Base-by-base conservation (phyloP, 2,329 filamentous ascomycete species). In the Fusarium miscanthi region DNA sequence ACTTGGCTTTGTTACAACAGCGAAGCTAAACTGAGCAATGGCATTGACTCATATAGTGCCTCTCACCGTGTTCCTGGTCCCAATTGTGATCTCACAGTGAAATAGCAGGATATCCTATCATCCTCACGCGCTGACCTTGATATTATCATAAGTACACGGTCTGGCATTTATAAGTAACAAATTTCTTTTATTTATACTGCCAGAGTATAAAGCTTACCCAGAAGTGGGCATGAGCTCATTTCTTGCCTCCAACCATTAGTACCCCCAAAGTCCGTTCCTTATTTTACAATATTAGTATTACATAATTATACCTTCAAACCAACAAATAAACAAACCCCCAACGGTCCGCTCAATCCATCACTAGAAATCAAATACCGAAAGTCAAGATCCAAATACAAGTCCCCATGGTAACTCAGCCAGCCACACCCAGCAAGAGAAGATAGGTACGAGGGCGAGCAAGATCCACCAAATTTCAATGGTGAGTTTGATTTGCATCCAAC, bases 401-500 rank as follows among this genome's bases (percentile, higher is more conserved):
- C 11, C 42, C 72, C 58, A 74, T 17, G 74, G 37, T 31, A 77
- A 40, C 42, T 79, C 77, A n/a, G 58, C 54, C 23, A 78, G 30
- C 76, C 82, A 84, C 5, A 81, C 57, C 81, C 80, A 84, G n/a
- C 79, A 82, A 30, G 81, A 77, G 2, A 84, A 31, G 13, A 85
- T 62, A 2, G 85, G 82, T 25, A 85, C 41, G 12, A 85, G 49
- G 6, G 84, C 83, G 31, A 88, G 64, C 49, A 86, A 46, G 53
- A 87, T 69, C 83, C 86, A 87, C 85, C 85, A 87, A 23, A 85
- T 65, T 77, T 87, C 85, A 8, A 87, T 70, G 0, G 85, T 85
- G 25, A 87, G 71, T 40, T 82, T 83, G 3, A 78, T 77, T 35
- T 84, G 81, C 38, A 88, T 70, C 85, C 85, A 86, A 23, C 80